These are phyloP conservation scores for Gillenia trifoliata DNA, from an alignment of 306 rosid genomes.

Conservation along the genomic window DNA sequence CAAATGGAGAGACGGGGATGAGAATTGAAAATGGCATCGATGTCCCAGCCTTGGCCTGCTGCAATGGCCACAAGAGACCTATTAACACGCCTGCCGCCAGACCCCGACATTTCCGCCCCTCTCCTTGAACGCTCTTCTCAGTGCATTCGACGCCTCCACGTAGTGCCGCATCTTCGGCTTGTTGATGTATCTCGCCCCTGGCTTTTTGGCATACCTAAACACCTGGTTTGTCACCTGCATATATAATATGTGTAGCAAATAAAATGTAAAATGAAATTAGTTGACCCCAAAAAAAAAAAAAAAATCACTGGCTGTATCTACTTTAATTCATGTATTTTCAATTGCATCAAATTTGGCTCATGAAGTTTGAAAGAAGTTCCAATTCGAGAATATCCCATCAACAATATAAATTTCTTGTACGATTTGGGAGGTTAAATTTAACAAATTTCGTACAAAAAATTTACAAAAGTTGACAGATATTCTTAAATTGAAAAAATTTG, in stretches of 20 bases:
- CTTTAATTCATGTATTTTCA: neutral
- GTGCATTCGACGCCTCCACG: slow-evolving; percentile 64
- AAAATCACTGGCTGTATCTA: too few relatives aligned
- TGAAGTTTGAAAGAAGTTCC: too few relatives aligned
- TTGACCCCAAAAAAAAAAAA: too few relatives aligned
- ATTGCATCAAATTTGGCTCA: too few relatives aligned
- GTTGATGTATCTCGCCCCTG: slow-evolving; percentile 92
- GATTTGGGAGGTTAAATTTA: too few relatives aligned
- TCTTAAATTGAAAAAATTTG: too few relatives aligned
- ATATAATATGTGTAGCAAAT: neutral
- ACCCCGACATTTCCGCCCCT: slow-evolving; percentile 86
- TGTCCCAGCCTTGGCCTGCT: slow-evolving; percentile 86
- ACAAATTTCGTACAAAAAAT: too few relatives aligned
- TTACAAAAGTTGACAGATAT: too few relatives aligned
- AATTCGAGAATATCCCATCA: too few relatives aligned
- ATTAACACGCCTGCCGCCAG: slow-evolving; percentile 90
- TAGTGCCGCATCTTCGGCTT: slow-evolving; percentile 99
- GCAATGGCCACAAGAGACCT: slow-evolving; percentile 72
- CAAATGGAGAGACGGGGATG: slow-evolving; percentile 80
- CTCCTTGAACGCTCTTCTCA: slow-evolving; percentile 64
- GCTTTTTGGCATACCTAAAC: slow-evolving; percentile 77
- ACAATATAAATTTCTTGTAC: too few relatives aligned
- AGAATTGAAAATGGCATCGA: slow-evolving; percentile 78
- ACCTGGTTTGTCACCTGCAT: slow-evolving; percentile 85
- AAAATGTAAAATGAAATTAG: too few relatives aligned